phyloP scores from a whole-genome alignment of 2,329 filamentous ascomycete species.

The Talaromyces sp. region DNA sequence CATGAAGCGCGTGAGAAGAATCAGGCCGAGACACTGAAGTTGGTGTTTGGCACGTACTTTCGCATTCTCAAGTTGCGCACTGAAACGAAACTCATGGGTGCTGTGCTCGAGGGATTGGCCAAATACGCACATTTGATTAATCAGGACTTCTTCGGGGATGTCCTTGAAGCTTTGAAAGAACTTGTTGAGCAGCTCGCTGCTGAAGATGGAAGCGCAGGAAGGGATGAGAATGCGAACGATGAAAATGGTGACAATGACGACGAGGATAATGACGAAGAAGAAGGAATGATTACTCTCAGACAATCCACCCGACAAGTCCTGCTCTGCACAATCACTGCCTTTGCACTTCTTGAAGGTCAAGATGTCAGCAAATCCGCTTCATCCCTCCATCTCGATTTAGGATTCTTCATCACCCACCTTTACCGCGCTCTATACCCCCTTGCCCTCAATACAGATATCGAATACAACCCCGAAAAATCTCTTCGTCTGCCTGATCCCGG shows the following conservation, averaged over 20 bases:
- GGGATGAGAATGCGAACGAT: slow-evolving; percentile 38
- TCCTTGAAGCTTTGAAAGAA: slow-evolving; percentile 91
- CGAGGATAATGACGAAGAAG: slow-evolving; percentile 29
- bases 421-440: slow-evolving; percentile 80
- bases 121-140: slow-evolving; percentile 97
- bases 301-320: slow-evolving; percentile 83
- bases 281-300: slow-evolving; percentile 50
- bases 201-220: slow-evolving; percentile 47
- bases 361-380: slow-evolving; percentile 81
- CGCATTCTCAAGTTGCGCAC: slow-evolving; percentile 77
- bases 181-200: slow-evolving; percentile 72
- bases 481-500: slow-evolving; percentile 67
- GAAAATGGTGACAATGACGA: slow-evolving; percentile 49
- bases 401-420: slow-evolving; percentile 91
- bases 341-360: slow-evolving; percentile 91
- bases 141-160: slow-evolving; percentile 96
- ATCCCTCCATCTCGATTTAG: slow-evolving; percentile 81
- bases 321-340: slow-evolving; percentile 92
- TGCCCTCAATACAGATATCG: slow-evolving; percentile 78
- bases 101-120: slow-evolving; percentile 87
- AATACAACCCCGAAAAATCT: slow-evolving; percentile 69
- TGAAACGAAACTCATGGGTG: slow-evolving; percentile 84
- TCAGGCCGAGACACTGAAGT: slow-evolving; percentile 91
- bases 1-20: slow-evolving; percentile 91
- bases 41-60: slow-evolving; percentile 95